Percentiles rank a stretch among this genome's conserved stretches.
These are phyloP conservation scores for Euphorbia peplus DNA, from an alignment of 345 rosid genomes.

Conservation along the genomic window DNA sequence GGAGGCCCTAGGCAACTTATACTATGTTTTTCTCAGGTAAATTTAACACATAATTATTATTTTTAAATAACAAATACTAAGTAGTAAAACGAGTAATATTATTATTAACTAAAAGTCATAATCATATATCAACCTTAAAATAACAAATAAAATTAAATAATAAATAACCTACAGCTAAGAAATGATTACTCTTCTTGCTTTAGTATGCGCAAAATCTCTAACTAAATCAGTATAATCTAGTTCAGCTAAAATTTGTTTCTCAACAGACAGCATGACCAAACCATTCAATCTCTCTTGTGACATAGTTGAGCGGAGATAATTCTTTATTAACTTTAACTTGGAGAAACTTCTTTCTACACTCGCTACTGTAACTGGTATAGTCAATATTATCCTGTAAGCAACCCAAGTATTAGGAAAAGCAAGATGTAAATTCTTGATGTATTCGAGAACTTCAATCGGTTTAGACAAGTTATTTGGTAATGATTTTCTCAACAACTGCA, in stretches of 20 bases:
- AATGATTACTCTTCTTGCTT: not conserved
- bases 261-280: not conserved
- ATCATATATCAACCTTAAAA: too few relatives aligned
- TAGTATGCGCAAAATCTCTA: not conserved
- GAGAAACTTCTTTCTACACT: not conserved
- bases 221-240: not conserved
- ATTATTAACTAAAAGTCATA: not conserved
- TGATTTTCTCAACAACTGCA: not conserved
- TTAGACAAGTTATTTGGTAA: not conserved
- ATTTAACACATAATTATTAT: too few relatives aligned
- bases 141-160: too few relatives aligned
- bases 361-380: not conserved
- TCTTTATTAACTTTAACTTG: not conserved
- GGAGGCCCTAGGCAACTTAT: too few relatives aligned
- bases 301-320: not conserved
- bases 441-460: not conserved
- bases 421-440: not conserved
- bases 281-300: not conserved
- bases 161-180: not conserved
- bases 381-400: not conserved
- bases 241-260: not conserved
- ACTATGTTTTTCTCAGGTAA: too few relatives aligned
- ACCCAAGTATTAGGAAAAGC: slow-evolving; percentile 2
- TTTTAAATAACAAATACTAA: not conserved
- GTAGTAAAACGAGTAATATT: not conserved